Evolutionary conservation across 1,284 basidiomycete genomes (phyloP), one percentile per base, ranked within the genome.

Genomic region (Tetrapyrgos nigripes): DNA sequence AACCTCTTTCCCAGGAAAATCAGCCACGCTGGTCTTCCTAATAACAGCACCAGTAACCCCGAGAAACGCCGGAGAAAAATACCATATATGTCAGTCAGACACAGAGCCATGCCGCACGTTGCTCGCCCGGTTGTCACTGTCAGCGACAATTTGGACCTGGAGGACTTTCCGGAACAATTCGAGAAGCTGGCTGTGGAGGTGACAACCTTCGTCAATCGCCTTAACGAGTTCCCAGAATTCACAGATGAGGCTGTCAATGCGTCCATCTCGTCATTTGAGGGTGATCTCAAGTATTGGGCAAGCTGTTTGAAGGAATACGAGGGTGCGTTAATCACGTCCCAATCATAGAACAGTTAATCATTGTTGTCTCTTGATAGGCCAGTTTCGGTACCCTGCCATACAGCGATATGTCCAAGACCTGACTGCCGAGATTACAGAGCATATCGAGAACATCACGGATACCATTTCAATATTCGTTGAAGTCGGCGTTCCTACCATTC

Each of bases 161-260:
- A 90, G 67, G 78, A 81, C 51, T 86, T 91, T 62, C 88, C 89
- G 0, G 73, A 79, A 28, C 85, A 90, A 67, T 71, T 91, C 50
- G 80, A 84, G 58, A 70, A 73, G 33, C 75, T 91, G 28, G 86
- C 88, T 4, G 74, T 75, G 26, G 87, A 87, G 59, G 82, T 91
- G 14, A 81, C 78, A 28, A 85, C 83, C 0, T 91, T 91, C 64
- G 69, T 88, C 54, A 79, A 86, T 54, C 86, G 85, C 62, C 70
- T 91, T 46, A 89, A 90, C 60, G 88, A 91, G 66, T 91, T 91
- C 62, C 88, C 88, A 1, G 88, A 89, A 68, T 89, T 89, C 63
- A 86, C 82, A 37, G 87, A 91, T 55, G 88, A 91, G 63, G 85
- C 83, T 6, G 84, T 91, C 31, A 89, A 90, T 68, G 77, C 83